phyloP scores from a whole-genome alignment of 371 early-diverging fungal genomes.

The Mortierella sp. region DNA sequence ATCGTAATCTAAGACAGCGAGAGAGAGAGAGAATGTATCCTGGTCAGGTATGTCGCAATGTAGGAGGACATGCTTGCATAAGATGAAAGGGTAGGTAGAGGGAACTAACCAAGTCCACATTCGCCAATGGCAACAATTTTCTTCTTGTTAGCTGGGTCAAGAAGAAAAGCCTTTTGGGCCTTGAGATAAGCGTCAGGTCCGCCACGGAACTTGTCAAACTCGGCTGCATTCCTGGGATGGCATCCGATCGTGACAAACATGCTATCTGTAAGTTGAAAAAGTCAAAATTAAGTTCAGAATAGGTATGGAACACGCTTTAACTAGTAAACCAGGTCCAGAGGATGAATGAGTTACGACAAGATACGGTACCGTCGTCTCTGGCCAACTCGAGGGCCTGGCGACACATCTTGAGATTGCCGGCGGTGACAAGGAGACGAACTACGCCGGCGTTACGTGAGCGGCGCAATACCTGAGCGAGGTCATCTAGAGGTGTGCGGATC shows the following conservation, averaged over 20 bases:
- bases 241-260: constrained; percentile 89
- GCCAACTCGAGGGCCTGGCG: constrained; percentile 70
- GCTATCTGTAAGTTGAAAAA: constrained; percentile 25
- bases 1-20: constrained; percentile 80
- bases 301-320: neutral
- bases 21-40: too few relatives aligned
- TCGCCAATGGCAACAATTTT: constrained; percentile 93
- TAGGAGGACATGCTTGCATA: neutral
- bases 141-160: constrained; percentile 44
- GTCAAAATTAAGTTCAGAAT: neutral
- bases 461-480: constrained; percentile 72
- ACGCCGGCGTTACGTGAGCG: constrained; percentile 79
- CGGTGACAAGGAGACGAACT: constrained; percentile 83
- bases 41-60: too few relatives aligned
- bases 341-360: neutral
- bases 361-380: constrained; percentile 52
- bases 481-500: constrained; percentile 64
- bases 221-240: constrained; percentile 88
- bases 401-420: constrained; percentile 76
- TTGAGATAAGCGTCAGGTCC: constrained; percentile 77
- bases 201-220: constrained; percentile 70
- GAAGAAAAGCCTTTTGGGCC: constrained; percentile 63
- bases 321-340: neutral
- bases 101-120: constrained; percentile 80
- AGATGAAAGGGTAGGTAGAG: too few relatives aligned